Conservation (phyloP, 805 yeast genomes). For the Lachancea thermotolerans region DNA sequence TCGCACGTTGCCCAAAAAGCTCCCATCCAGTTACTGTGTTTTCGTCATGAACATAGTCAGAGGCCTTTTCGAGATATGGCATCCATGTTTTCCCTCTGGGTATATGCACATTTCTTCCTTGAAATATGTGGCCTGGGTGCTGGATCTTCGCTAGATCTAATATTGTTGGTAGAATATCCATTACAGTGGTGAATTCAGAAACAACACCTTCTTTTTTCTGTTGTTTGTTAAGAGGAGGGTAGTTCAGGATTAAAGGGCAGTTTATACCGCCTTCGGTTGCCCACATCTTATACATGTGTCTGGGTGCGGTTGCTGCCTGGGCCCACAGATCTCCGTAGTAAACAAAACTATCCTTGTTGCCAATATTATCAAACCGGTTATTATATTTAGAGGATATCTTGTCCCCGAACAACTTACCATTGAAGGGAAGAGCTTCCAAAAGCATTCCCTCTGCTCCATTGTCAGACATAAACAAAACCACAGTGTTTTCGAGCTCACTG, state of each 20-base stretch:
- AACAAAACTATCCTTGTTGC: conserved; percentile 41
- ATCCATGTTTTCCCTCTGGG: conserved; percentile 45
- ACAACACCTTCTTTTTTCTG: conserved; percentile 28
- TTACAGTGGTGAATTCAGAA: conserved; percentile 45
- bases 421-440: conserved; percentile 47
- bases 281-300: conserved; percentile 49
- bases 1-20: conserved; percentile 49
- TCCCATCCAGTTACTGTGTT: conserved; percentile 51
- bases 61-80: conserved; percentile 29
- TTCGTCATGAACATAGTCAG: conserved; percentile 34
- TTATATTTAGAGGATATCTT: conserved; percentile 34
- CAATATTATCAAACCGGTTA: conserved; percentile 42
- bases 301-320: conserved; percentile 55
- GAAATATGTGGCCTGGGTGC: conserved; percentile 38
- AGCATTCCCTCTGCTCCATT: conserved; percentile 61
- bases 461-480: conserved; percentile 54
- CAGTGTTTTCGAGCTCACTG: conserved; percentile 47
- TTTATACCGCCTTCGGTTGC: conserved; percentile 56
- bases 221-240: conserved; percentile 32
- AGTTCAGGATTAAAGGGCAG: conserved; percentile 45
- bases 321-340: conserved; percentile 57
- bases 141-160: conserved; percentile 42
- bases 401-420: conserved; percentile 14
- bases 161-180: conserved; percentile 55
- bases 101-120: conserved; percentile 38